Evolutionary conservation across 495 filamentous ascomycete genomes (phyloP).

Genomic region (Aspergillus biplanus): DNA sequence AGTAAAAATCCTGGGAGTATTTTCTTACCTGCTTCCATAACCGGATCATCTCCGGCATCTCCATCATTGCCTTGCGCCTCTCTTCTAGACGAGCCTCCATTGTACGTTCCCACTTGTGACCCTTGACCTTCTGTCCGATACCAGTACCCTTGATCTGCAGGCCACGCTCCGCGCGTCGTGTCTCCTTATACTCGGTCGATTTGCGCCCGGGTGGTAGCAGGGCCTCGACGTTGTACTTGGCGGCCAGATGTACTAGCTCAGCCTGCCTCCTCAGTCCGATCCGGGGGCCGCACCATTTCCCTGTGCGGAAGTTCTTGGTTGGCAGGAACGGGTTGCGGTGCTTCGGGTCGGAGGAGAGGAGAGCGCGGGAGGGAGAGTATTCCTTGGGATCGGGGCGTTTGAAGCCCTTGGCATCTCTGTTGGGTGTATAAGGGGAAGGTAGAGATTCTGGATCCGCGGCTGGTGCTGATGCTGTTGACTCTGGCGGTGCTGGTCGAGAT

Average conservation of each 20-base stretch:
- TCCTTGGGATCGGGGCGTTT: conserved; percentile 38
- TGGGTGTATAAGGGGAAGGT: conserved; percentile 52
- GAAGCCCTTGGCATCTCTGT: conserved; percentile 48
- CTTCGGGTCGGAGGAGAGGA: conserved; percentile 39
- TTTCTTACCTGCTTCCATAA: conserved; percentile 86
- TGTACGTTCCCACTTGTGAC: conserved; percentile 88
- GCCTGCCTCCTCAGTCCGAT: conserved; percentile 87
- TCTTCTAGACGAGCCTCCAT: conserved; percentile 82
- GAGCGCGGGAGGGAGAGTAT: conserved; percentile 39
- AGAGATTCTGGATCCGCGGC: conserved; percentile 41
- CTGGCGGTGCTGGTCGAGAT: conserved; percentile 43
- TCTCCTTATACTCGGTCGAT: conserved; percentile 68
- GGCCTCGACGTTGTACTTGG: conserved; percentile 78
- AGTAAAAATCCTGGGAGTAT: conserved; percentile 19
- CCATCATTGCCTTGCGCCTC: conserved; percentile 87
- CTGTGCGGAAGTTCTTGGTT: conserved; percentile 69
- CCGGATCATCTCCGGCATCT: conserved; percentile 87
- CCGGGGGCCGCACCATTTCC: conserved; percentile 76
- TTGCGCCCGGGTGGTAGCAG: conserved; percentile 80
- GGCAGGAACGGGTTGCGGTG: conserved; percentile 75
- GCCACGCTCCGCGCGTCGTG: conserved; percentile 69
- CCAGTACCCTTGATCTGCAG: conserved; percentile 86
- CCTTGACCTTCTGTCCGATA: conserved; percentile 91
- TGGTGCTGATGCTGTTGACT: conserved; percentile 20
- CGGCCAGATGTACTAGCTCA: conserved; percentile 86